Evolutionary conservation across 805 yeast genomes (phyloP).

Genomic region (Saccharomyces mikatae): DNA sequence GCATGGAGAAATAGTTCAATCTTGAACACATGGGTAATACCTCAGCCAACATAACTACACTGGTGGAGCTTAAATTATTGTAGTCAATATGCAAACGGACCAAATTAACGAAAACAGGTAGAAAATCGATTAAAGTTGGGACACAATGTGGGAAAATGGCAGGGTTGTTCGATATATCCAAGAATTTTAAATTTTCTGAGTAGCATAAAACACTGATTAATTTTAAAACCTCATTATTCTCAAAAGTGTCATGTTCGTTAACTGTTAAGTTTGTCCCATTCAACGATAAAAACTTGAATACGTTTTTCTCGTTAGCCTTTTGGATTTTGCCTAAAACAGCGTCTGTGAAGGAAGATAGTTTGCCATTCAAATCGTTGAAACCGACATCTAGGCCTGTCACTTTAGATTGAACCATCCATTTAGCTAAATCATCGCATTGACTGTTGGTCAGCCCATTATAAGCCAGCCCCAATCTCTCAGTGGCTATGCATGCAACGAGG

Average conservation of each 20-base stretch:
- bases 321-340: conserved; percentile 20
- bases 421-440: conserved; percentile 51
- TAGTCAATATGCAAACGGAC: conserved; percentile 64
- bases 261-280: conserved; percentile 57
- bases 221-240: conserved; percentile 24
- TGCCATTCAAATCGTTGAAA: conserved; percentile 56
- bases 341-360: conserved; percentile 23
- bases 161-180: conserved; percentile 75
- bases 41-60: conserved; percentile 60
- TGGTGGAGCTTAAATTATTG: conserved; percentile 48
- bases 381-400: conserved; percentile 75
- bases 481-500: conserved; percentile 47
- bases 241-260: conserved; percentile 35
- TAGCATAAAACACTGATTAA: conserved; percentile 44
- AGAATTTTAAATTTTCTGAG: conserved; percentile 52
- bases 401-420: conserved; percentile 43
- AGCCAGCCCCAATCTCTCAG: conserved; percentile 69
- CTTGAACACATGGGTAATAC: conserved; percentile 60
- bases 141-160: conserved; percentile 55
- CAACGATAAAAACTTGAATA: conserved; percentile 47
- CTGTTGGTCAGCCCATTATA: conserved; percentile 55
- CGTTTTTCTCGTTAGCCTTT: conserved; percentile 19
- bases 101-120: conserved; percentile 64
- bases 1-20: conserved; percentile 56
- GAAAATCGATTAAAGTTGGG: conserved; percentile 43